Evolutionary conservation across 768 basidiomycete genomes (phyloP), one percentile per base, ranked within the genome.

Genomic region (Phylloporus rhodoxanthus): DNA sequence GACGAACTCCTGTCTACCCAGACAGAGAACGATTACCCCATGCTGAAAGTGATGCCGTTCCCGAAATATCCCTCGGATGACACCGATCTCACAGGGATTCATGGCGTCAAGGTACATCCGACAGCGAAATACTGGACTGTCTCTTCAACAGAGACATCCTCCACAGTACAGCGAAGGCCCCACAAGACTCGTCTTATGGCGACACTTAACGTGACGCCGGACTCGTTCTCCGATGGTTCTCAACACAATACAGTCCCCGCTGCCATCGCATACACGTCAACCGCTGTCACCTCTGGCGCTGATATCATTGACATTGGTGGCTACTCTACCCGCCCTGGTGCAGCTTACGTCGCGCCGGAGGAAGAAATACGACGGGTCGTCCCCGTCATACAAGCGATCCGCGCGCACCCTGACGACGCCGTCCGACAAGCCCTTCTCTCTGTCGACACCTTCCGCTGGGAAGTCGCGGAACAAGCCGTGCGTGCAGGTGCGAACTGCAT

Each of bases 171-270:
- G 19, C 30, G 15, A 7, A 56, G 55, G 0, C 56, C 55, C 4
- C 61, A 54, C 21, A 77, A 73, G 57, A 86, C 89, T 1, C 76
- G 79, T 48, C 63, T 97, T 50, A 97, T 98, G 95, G 86, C 86
- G 0, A 96, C 90, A 1, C 77, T 99, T 49, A 97, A 98, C 63
- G 78, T 78, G 6, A 97, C 95, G 0, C 94, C 95, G 2, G 95
- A 99, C 68, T 96, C 94, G 0, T 97, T 97, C 70, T 97, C 94
- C 0, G 93, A 97, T 54, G 92, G 92, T 9, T 75, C 82, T 1
- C 62, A 67, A 17, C 73, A 86, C 64, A 72, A 76, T 53, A 75
- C 74, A 0, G 55, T 83, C 10, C 56, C 75, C 0, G 63, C 73
- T 9, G 87, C 86, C 0, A 59, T 91, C 14, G 57, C 62, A 3